Conservation (phyloP, 1,284 basidiomycete genomes). For the Pseudozyma sp. region DNA sequence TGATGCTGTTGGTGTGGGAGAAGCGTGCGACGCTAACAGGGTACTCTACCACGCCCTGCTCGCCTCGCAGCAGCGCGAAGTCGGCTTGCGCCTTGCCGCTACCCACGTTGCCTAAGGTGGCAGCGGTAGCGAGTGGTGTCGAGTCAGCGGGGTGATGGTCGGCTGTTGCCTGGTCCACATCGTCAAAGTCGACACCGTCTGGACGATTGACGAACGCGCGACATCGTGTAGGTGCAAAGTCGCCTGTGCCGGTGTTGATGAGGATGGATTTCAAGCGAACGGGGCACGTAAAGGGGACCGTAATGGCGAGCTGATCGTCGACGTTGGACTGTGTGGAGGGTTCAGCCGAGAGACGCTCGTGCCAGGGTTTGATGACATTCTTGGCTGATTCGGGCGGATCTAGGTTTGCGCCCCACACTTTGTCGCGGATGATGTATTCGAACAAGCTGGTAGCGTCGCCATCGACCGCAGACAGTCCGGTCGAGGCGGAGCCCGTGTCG, state of each 20-base stretch:
- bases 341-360: conserved; percentile 49
- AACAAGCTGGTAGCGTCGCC: conserved; percentile 58
- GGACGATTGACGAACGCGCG: conserved; percentile 64
- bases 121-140: conserved; percentile 21
- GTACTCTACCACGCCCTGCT: conserved; percentile 60
- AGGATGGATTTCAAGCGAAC: conserved; percentile 64
- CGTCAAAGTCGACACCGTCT: conserved; percentile 65
- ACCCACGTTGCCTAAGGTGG: conserved; percentile 48
- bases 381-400: conserved; percentile 62
- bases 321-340: conserved; percentile 63
- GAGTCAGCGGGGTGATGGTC: conserved; percentile 21
- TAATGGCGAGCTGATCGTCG: conserved; percentile 67
- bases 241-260: conserved; percentile 61
- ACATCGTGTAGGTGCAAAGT: conserved; percentile 61
- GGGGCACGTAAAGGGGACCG: conserved; percentile 62
- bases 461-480: conserved; percentile 35
- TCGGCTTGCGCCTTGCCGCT: conserved; percentile 65
- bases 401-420: conserved; percentile 63
- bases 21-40: conserved; percentile 64
- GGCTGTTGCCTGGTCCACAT: conserved; percentile 44
- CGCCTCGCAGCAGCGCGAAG: conserved; percentile 57
- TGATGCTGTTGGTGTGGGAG: conserved; percentile 61
- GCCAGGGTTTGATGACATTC: conserved; percentile 65
- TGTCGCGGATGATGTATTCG: conserved; percentile 58
- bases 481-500: conserved; percentile 23